Base-by-base conservation (phyloP, 192 early-diverging fungal species). In the Entomortierella parvispora region DNA sequence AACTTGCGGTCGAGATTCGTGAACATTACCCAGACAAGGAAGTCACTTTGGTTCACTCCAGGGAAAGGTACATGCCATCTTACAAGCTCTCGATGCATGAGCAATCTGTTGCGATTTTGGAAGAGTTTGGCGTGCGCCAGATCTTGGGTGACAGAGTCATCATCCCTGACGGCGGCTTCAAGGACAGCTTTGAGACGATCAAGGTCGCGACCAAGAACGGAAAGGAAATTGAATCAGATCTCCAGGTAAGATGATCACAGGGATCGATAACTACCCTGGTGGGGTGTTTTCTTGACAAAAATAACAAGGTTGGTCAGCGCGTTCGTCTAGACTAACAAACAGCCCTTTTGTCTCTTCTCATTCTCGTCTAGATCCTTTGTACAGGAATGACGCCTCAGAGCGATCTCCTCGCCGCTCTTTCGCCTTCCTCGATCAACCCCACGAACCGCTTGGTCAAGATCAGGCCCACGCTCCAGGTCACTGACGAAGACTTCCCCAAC, bases 321-420 rank as follows among this genome's bases (percentile, higher is more conserved):
- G n/a, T n/a, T n/a, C n/a, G n/a, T 33, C 12, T 20, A 46, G 29
- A 22, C 6, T 31, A 14, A 40, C 51, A 10, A 2, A 8, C 6
- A 8, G n/a, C 31, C 9, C 26, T 60, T 50, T 45, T 2, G 59
- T 47, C 33, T 12, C 33, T 28, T 25, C 14, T 2, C 14, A 47
- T 18, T 63, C 25, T 33, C 28, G 20, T 77, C 12, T 84, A 94
- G 86, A 87, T 94, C 62, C 81, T 92, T 3, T 89, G 88, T 71
- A 93, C 88, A 50, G 93, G 93, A 26, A 90, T 91, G 70, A 84
- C 79, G 28, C 90, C 89, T 63, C 92, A 94, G 65, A 90, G 87
- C 12, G 86, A 68, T 50, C 59, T 90, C 51, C 69, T 92, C 42
- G 79, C 81, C 61, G 81, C 82, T 4, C 56, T 90, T 2, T 86